phyloP scores from a whole-genome alignment of 768 basidiomycete genomes.

The Kockovaella imperatae region DNA sequence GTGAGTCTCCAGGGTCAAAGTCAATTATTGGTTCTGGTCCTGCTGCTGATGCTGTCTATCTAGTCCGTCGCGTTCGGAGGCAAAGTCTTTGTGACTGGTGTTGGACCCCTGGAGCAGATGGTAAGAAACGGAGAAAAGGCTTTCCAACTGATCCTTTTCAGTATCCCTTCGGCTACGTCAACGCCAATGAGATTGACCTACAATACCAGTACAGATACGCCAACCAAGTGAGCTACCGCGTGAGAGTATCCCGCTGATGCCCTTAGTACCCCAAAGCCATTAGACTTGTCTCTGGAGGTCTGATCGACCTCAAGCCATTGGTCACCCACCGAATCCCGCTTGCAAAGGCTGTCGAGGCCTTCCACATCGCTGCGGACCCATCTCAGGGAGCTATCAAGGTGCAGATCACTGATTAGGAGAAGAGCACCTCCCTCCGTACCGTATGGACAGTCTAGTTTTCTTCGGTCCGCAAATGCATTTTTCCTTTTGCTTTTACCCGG shows the following conservation, averaged over 20 bases:
- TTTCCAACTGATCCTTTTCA: slow-evolving; percentile 1
- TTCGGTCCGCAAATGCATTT: too few species aligned
- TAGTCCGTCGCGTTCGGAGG: slow-evolving; percentile 45
- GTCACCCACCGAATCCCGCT: slow-evolving; percentile 48
- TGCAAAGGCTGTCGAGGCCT: slow-evolving; percentile 45
- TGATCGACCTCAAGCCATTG: slow-evolving; percentile 46
- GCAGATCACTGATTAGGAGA: slow-evolving; percentile 42
- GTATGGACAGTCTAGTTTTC: too few species aligned
- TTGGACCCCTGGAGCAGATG: slow-evolving; percentile 44
- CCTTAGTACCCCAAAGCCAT: slow-evolving; percentile 47
- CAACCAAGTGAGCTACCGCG: slow-evolving; percentile 35
- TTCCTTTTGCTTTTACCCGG: too few species aligned
- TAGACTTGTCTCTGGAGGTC: slow-evolving; percentile 40
- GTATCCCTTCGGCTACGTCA: slow-evolving; percentile 46
- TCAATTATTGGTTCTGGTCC: background rate
- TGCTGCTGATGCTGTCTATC: background rate
- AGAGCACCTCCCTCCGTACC: too few species aligned
- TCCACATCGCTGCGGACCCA: slow-evolving; percentile 45
- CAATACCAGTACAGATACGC: slow-evolving; percentile 47
- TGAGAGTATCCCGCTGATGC: background rate
- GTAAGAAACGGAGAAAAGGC: slow-evolving; percentile 14
- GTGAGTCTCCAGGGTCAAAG: slow-evolving; percentile 30
- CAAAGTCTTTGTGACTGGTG: slow-evolving; percentile 47
- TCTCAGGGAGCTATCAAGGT: slow-evolving; percentile 45
- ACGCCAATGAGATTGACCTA: slow-evolving; percentile 46